Evolutionary conservation across 257 asterid species (phyloP).

Genomic region (Rhazya stricta): DNA sequence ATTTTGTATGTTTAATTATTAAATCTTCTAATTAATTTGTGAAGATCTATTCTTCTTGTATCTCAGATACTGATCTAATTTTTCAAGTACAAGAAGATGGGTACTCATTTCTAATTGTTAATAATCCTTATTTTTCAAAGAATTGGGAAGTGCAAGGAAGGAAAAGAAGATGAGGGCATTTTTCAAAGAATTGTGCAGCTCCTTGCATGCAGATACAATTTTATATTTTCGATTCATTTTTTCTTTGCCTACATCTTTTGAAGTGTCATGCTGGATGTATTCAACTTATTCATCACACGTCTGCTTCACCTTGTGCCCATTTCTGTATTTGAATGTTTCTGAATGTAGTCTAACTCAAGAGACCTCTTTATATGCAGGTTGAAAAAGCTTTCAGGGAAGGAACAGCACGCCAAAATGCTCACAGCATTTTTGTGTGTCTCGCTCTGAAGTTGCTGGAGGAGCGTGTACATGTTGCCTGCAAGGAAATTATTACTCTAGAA

Average conservation of each 20-base stretch:
- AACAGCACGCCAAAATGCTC: slow-evolving; percentile 99
- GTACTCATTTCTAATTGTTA: background rate
- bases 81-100: background rate
- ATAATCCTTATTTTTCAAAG: background rate
- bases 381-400: slow-evolving; percentile 99
- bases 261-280: background rate
- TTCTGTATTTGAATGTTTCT: slow-evolving; percentile 9
- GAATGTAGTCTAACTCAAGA: slow-evolving; percentile 17
- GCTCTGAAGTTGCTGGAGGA: slow-evolving; percentile 86
- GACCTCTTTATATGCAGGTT: slow-evolving; percentile 50
- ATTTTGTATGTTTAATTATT: background rate
- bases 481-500: slow-evolving; percentile 86
- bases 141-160: background rate
- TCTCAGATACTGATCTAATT: background rate
- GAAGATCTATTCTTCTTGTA: background rate
- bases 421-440: slow-evolving; percentile 91
- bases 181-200: background rate
- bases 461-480: slow-evolving; percentile 88
- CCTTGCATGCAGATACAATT: background rate
- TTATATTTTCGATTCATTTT: background rate
- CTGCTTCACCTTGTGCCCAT: background rate
- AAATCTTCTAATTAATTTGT: background rate
- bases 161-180: too few relatives aligned
- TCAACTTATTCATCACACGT: background rate
- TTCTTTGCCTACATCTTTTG: background rate